These are phyloP conservation scores for Lepiota subincarnata DNA, from an alignment of 768 basidiomycete species.

Conservation along the genomic window DNA sequence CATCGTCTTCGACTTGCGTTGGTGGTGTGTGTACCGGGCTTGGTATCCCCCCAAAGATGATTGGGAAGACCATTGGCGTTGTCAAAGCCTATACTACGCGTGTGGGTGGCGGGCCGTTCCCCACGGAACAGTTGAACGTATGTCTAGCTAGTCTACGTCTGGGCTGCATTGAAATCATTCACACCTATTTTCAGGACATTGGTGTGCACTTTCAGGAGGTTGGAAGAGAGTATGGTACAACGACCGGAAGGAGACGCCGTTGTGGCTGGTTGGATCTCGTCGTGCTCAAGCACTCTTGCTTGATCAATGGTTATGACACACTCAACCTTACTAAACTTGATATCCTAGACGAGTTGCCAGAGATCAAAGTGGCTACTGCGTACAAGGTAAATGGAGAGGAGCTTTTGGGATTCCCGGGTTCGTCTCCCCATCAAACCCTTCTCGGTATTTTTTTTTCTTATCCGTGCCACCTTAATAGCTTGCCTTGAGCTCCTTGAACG, in stretches of 20 bases:
- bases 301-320: slow-evolving; percentile 93
- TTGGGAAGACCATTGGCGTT: slow-evolving; percentile 88
- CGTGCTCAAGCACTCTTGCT: slow-evolving; percentile 85
- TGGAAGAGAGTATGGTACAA: slow-evolving; percentile 87
- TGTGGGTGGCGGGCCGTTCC: slow-evolving; percentile 98
- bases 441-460: neutral
- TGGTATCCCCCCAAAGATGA: slow-evolving; percentile 88
- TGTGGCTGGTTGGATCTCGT: slow-evolving; percentile 98
- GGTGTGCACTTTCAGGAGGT: slow-evolving; percentile 92
- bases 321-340: slow-evolving; percentile 98
- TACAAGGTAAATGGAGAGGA: slow-evolving; percentile 78
- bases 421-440: slow-evolving; percentile 20
- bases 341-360: slow-evolving; percentile 75
- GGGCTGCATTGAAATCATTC: neutral
- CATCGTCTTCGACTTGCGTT: slow-evolving; percentile 88
- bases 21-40: slow-evolving; percentile 97
- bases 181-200: slow-evolving; percentile 45
- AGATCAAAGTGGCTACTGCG: slow-evolving; percentile 85
- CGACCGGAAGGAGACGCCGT: slow-evolving; percentile 88
- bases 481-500: slow-evolving; percentile 76
- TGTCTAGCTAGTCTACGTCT: slow-evolving; percentile 23
- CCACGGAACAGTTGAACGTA: slow-evolving; percentile 90
- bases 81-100: slow-evolving; percentile 98
- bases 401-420: slow-evolving; percentile 84
- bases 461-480: slow-evolving; percentile 39